Evolutionary conservation across 2,329 filamentous ascomycete genomes (phyloP).

Genomic region (Cytospora chrysosperma): DNA sequence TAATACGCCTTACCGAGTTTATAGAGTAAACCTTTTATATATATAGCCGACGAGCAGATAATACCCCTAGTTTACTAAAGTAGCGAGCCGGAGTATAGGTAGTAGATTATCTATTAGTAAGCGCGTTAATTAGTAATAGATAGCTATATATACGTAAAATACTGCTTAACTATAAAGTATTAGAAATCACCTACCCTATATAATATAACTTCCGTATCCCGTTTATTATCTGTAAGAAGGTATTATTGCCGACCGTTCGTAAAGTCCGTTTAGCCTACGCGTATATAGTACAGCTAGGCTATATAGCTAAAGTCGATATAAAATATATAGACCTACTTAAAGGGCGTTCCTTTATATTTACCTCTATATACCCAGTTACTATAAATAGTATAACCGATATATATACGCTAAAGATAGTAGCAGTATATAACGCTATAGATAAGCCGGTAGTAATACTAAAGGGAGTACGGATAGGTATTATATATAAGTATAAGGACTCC

Average conservation of each 20-base stretch:
- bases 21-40: background rate
- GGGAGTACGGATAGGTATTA: too few species aligned
- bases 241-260: too few species aligned
- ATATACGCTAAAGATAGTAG: background rate
- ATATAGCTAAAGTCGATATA: too few species aligned
- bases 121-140: background rate
- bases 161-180: background rate
- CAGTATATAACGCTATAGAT: too few species aligned
- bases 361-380: background rate
- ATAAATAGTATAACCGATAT: background rate
- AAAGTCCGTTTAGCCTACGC: too few species aligned
- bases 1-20: background rate
- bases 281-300: too few species aligned
- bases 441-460: too few species aligned
- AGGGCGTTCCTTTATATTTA: slow-evolving; percentile 2
- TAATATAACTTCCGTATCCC: too few species aligned
- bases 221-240: too few species aligned
- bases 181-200: too few species aligned
- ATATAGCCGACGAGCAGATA: background rate
- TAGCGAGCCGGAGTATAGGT: too few species aligned
- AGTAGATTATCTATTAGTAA: background rate
- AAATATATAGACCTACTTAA: background rate
- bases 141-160: background rate
- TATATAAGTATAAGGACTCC: too few species aligned
- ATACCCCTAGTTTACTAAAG: background rate